Percentiles rank a stretch among this genome's conserved stretches.
These are phyloP conservation scores for Fistulinella prunicolor DNA, from an alignment of 768 basidiomycete species.

Conservation along the genomic window DNA sequence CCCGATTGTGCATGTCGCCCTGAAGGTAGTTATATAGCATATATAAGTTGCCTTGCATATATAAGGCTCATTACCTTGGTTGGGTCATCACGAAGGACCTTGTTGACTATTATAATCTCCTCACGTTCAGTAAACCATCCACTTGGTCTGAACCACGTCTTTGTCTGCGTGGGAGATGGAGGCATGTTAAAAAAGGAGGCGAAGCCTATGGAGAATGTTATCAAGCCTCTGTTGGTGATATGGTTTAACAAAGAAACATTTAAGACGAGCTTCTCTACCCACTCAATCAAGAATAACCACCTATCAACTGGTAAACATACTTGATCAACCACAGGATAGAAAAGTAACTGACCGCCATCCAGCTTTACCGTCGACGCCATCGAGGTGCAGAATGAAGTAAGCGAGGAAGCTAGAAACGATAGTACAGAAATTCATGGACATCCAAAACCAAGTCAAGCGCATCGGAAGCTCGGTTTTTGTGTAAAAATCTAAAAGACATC, in stretches of 20 bases:
- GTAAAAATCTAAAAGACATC: conserved; percentile 40
- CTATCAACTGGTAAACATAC: conserved; percentile 13
- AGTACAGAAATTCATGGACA: conserved; percentile 51
- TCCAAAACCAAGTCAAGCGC: conserved; percentile 70
- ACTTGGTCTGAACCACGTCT: conserved; percentile 53
- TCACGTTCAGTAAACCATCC: conserved; percentile 65
- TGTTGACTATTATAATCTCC: conserved; percentile 57
- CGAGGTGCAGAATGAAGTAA: conserved; percentile 49
- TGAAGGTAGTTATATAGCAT: background rate
- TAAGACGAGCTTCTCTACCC: conserved; percentile 5
- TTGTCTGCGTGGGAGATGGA: conserved; percentile 58
- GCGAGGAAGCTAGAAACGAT: conserved; percentile 64
- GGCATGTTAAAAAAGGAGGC: conserved; percentile 59
- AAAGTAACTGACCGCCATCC: conserved; percentile 19
- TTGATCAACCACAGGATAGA: conserved; percentile 20
- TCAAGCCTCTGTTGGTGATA: conserved; percentile 14
- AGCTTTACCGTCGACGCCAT: conserved; percentile 7
- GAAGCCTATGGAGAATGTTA: conserved; percentile 53
- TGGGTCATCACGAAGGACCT: conserved; percentile 63
- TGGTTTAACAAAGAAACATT: background rate
- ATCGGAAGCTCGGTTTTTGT: conserved; percentile 50
- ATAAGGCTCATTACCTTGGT: conserved; percentile 38
- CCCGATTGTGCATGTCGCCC: conserved; percentile 66
- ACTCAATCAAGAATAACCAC: conserved; percentile 38
- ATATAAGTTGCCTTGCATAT: background rate